A percentile compares a stretch with the other conserved stretches of the same genome.
Evolutionary conservation across 257 asterid genomes (phyloP).

Genomic region (Penstemon davidsonii): DNA sequence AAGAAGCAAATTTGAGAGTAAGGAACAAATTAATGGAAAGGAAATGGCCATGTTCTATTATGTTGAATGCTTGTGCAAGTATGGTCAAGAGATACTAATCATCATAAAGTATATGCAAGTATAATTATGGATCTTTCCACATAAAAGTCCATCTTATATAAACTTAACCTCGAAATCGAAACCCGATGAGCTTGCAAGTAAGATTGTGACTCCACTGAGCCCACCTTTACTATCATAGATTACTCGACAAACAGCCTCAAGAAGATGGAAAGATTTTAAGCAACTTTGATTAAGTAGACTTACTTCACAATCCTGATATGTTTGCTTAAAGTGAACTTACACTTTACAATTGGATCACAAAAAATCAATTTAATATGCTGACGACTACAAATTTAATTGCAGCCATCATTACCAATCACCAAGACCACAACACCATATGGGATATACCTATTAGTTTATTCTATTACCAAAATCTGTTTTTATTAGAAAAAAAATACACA

Average conservation of each 20-base stretch:
- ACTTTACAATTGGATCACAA: slow-evolving; percentile 25
- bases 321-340: slow-evolving; percentile 25
- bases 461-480: slow-evolving; percentile 1
- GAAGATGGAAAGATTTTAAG: slow-evolving; percentile 12
- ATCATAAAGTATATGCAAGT: neutral
- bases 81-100: neutral
- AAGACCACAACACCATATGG: neutral
- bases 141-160: neutral
- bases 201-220: neutral
- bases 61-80: slow-evolving; percentile 1
- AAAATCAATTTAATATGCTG: slow-evolving; percentile 18
- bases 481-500: neutral
- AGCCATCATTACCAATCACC: slow-evolving; percentile 27
- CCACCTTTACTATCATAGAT: neutral
- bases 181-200: neutral
- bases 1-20: neutral
- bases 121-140: neutral
- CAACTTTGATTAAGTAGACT: neutral
- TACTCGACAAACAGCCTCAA: slow-evolving; percentile 15
- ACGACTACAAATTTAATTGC: slow-evolving; percentile 21
- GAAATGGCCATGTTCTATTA: neutral
- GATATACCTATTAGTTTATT: neutral
- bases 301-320: neutral
- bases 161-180: neutral
- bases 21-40: neutral